phyloP scores from a whole-genome alignment of 2,329 filamentous ascomycete genomes.

The Ilyonectria robusta region DNA sequence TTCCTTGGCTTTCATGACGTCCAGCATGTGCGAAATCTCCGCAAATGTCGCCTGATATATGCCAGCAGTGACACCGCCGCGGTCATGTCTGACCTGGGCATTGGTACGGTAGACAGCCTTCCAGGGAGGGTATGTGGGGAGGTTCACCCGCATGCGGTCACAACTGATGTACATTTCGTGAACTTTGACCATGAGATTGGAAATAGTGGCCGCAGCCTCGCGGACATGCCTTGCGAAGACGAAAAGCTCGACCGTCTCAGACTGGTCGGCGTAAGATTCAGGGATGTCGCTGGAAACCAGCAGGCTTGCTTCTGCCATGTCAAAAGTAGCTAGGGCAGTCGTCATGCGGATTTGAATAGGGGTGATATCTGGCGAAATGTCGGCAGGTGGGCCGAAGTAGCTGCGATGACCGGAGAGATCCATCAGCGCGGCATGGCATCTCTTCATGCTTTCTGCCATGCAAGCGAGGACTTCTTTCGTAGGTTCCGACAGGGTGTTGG shows the following conservation, averaged over 20 bases:
- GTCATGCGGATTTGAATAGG: conserved; percentile 57
- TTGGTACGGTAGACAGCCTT: conserved; percentile 70
- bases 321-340: conserved; percentile 61
- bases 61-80: conserved; percentile 70
- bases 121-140: conserved; percentile 67
- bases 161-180: conserved; percentile 61
- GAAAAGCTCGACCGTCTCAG: conserved; percentile 67
- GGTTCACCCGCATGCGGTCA: conserved; percentile 59
- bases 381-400: conserved; percentile 60
- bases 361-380: conserved; percentile 59
- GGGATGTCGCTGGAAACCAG: conserved; percentile 61
- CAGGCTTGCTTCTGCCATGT: conserved; percentile 62
- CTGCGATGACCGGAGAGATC: conserved; percentile 65
- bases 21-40: conserved; percentile 60
- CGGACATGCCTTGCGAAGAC: conserved; percentile 69
- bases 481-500: conserved; percentile 58
- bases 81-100: conserved; percentile 70
- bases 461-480: conserved; percentile 61
- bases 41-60: conserved; percentile 62
- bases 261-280: conserved; percentile 61
- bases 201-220: conserved; percentile 64
- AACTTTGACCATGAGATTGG: conserved; percentile 63
- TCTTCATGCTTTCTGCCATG: conserved; percentile 60
- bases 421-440: conserved; percentile 69
- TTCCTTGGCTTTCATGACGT: conserved; percentile 58